Conservation (phyloP, 108 stramenopile genomes). For the Cyclostephanos invisitatus region DNA sequence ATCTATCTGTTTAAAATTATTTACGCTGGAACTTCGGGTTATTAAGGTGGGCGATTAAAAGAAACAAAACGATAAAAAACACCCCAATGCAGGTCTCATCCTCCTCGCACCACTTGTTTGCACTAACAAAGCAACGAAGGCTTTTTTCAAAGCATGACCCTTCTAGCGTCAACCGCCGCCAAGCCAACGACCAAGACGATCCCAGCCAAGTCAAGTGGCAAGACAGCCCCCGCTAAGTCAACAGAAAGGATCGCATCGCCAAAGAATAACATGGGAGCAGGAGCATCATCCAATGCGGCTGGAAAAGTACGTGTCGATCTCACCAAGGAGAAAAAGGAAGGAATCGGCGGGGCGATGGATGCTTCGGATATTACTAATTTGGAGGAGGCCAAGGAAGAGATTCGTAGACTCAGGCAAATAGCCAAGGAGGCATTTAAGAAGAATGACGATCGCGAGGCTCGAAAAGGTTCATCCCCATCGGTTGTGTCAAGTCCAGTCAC, state of each 20-base stretch:
- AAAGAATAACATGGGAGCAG: constrained; percentile 32
- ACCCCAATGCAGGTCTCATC: no score
- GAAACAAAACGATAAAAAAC: not conserved
- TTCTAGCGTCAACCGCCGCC: not conserved
- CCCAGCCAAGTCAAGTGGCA: not conserved
- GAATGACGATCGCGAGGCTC: constrained; percentile 28
- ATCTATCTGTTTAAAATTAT: not conserved
- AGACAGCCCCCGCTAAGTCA: not conserved
- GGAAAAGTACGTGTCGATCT: constrained; percentile 12
- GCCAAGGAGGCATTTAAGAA: constrained; percentile 38
- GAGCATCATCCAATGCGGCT: constrained; percentile 23
- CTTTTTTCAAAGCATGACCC: not conserved
- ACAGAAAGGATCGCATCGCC: not conserved
- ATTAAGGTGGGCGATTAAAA: no score
- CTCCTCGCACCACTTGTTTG: no score
- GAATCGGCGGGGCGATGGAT: constrained; percentile 16
- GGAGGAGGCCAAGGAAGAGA: constrained; percentile 52
- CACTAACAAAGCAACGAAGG: no score
- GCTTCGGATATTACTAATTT: constrained; percentile 45
- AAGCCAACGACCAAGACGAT: not conserved
- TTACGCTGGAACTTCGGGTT: no score
- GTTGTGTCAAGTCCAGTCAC: constrained; percentile 9
- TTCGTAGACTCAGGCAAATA: constrained; percentile 37
- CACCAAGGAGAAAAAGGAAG: constrained; percentile 12
- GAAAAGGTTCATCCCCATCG: constrained; percentile 15